A percentile compares a stretch with the other conserved stretches of the same genome.
Evolutionary conservation across 1,139 yeast genomes (phyloP).

Genomic region (Pichia sp.): DNA sequence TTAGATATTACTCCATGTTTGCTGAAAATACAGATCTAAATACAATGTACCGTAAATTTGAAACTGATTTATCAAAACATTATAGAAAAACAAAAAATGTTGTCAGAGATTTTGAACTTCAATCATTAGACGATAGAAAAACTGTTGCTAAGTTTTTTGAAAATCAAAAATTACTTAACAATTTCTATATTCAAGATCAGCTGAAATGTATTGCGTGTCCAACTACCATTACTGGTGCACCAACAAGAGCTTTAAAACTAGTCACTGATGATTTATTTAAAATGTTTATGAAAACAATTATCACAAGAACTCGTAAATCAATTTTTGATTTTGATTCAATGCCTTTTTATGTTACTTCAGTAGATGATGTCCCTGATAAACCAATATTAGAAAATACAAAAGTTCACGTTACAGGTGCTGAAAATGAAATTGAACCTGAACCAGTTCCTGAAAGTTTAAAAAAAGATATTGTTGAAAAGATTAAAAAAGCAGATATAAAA

Average conservation of each 20-base stretch:
- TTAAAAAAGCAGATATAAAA: conserved; percentile 14
- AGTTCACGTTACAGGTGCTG: conserved; percentile 18
- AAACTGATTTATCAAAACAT: conserved; percentile 33
- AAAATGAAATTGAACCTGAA: conserved; percentile 25
- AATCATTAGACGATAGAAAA: conserved; percentile 40
- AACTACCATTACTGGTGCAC: conserved; percentile 31
- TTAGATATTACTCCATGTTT: conserved; percentile 47
- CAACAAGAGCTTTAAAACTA: conserved; percentile 26
- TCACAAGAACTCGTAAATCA: conserved; percentile 35
- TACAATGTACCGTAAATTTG: conserved; percentile 44
- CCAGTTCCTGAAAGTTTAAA: conserved; percentile 25
- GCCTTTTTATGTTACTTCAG: conserved; percentile 34
- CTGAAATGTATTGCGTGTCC: conserved; percentile 58
- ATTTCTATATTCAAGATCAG: conserved; percentile 45
- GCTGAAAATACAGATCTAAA: conserved; percentile 41
- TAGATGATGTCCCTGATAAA: conserved; percentile 10
- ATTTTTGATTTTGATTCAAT: conserved; percentile 37
- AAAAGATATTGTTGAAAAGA: conserved; percentile 10
- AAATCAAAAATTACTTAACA: conserved; percentile 26
- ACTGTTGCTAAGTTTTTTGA: conserved; percentile 42
- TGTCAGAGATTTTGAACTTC: conserved; percentile 28
- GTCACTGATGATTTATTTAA: conserved; percentile 24
- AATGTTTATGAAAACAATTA: conserved; percentile 35
- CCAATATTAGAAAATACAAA: conserved; percentile 12
- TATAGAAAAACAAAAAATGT: conserved; percentile 15